These are phyloP conservation scores for Firmiana major DNA, from an alignment of 345 rosid genomes.

Conservation along the genomic window DNA sequence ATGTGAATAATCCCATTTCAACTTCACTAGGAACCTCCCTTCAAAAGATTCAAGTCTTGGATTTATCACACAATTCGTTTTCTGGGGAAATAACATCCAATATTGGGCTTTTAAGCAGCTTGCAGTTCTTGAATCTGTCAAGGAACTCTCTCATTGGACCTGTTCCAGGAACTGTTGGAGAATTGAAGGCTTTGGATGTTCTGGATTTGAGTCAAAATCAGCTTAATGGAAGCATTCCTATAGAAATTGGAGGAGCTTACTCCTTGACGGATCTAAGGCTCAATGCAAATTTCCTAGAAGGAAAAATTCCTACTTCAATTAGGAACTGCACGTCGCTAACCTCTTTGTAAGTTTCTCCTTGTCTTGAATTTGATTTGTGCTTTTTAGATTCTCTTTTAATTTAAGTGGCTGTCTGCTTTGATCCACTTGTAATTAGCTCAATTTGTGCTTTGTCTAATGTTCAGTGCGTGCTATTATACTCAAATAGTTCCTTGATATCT, in stretches of 20 bases:
- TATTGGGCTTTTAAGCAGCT: constrained; percentile 41
- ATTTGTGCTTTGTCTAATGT: background rate
- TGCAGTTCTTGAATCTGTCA: constrained; percentile 60
- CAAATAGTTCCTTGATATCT: background rate
- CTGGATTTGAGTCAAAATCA: constrained; percentile 74
- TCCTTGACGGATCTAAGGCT: constrained; percentile 68
- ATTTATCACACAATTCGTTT: constrained; percentile 66
- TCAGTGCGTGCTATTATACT: background rate
- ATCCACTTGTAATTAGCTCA: background rate
- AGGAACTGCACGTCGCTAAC: constrained; percentile 52
- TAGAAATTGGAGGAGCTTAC: constrained; percentile 60
- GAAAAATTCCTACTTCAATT: constrained; percentile 64
- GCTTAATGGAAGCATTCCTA: constrained; percentile 67
- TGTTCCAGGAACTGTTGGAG: constrained; percentile 53
- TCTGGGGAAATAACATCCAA: constrained; percentile 52
- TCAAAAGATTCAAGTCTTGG: constrained; percentile 58
- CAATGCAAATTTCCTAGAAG: constrained; percentile 49
- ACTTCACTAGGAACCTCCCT: constrained; percentile 22
- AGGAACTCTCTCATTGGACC: constrained; percentile 56
- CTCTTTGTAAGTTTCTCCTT: constrained; percentile 55
- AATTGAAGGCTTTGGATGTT: constrained; percentile 45
- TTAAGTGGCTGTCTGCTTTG: background rate
- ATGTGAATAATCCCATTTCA: constrained; percentile 13
- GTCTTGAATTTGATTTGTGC: background rate
- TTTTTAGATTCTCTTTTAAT: background rate